Evolutionary conservation across 495 filamentous ascomycete species (phyloP).

Genomic region (Hypoxylon fuscum): DNA sequence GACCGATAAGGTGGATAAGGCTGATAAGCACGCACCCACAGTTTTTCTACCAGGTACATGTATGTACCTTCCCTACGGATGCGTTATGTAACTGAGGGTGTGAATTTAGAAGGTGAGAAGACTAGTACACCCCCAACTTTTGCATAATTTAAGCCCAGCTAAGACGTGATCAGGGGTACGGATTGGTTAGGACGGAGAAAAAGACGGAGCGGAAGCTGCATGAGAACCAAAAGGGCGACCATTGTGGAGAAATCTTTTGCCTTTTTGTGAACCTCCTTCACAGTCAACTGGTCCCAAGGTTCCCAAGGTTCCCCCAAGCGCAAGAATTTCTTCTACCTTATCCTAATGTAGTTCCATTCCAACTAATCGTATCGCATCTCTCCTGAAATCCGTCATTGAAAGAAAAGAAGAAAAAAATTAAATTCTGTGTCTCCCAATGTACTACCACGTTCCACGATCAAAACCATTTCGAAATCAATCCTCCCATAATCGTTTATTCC

Average conservation of each 20-base stretch:
- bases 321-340: no score
- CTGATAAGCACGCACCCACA: slow-evolving; percentile 19
- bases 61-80: no score
- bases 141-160: slow-evolving; percentile 23
- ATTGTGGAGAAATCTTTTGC: slow-evolving; percentile 37
- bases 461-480: slow-evolving; percentile 20
- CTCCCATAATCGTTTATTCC: slow-evolving; percentile 22
- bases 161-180: slow-evolving; percentile 16
- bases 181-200: slow-evolving; percentile 41
- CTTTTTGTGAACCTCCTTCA: slow-evolving; percentile 23
- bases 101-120: slow-evolving; percentile 16
- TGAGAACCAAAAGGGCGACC: slow-evolving; percentile 33
- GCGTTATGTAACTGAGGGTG: no score
- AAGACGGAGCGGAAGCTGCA: slow-evolving; percentile 39
- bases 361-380: slow-evolving; percentile 13
- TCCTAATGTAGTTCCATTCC: slow-evolving; percentile 24
- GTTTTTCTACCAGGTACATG: no score
- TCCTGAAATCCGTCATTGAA: slow-evolving; percentile 17
- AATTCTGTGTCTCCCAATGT: slow-evolving; percentile 32
- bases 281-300: slow-evolving; percentile 7
- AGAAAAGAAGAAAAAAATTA: no score
- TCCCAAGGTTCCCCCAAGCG: slow-evolving; percentile 5
- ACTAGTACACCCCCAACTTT: slow-evolving; percentile 24
- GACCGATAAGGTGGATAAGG: neutral
- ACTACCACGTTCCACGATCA: slow-evolving; percentile 37